Evolutionary conservation across 805 yeast genomes (phyloP), one percentile per base, ranked within the genome.

Genomic region (Spathaspora passalidarum): DNA sequence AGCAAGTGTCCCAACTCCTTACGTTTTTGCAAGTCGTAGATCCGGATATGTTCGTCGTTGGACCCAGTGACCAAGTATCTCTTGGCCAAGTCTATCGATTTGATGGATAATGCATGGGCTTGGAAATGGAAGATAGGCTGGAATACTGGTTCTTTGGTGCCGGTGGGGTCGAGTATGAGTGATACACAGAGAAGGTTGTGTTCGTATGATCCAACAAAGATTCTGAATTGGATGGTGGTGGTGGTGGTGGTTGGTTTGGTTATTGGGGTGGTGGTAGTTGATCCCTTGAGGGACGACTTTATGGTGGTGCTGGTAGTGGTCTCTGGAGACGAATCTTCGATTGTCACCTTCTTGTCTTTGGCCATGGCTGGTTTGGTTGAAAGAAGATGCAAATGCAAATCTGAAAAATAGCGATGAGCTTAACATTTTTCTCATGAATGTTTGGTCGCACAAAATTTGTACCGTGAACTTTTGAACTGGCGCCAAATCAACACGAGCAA

Each of bases 61-160:
- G 96, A 84, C 3, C 98, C 99, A 2, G 96, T 86, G 2, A 90
- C 97, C 36, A 94, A 70, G 60, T 89, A 90, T 58, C 97, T 74
- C 56, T 80, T 85, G 22, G 94, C 88, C 17, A 83, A 72, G 51
- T 92, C 97, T 53, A 94, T 74, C 40, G 94, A 77, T 63, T 91
- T 85, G 46, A 94, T 88, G 29, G 97, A 86, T 43, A 89, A 75
- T 0, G 96, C 74, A 66, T 94, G 99, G 1, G 99, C 96, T 56
- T 92, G 89, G 67, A 94, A 92, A 63, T 94, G 97, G 73, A 94
- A 94, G 37, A 94, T 84, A 2, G 98, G 96, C 39, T 89, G 90
- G 69, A 94, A 94, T 8, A 88, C 73, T 1, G 90, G 83, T 7
- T 76, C 71, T 44, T 65, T 66, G 6, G 53, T 38, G n/a, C 56